Evolutionary conservation across 768 basidiomycete genomes (phyloP).

Genomic region (Hemileccinum impolitum): DNA sequence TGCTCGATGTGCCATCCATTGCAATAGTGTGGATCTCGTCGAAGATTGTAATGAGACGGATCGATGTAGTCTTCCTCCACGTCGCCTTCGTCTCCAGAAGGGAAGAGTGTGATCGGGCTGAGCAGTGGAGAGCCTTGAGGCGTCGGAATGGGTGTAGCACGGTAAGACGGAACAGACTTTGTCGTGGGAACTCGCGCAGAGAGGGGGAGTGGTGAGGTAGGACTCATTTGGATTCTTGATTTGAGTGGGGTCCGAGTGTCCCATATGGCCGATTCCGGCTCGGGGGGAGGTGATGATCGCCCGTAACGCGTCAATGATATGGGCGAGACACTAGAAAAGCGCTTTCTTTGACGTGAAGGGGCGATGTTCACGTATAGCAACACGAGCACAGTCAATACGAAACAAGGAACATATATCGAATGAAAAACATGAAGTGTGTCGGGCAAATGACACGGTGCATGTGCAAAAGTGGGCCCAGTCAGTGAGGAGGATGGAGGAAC

Average conservation of each 20-base stretch:
- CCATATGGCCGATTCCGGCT: slow-evolving; percentile 39
- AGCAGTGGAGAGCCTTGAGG: slow-evolving; percentile 40
- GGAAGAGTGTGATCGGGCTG: slow-evolving; percentile 34
- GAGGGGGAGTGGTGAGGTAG: slow-evolving; percentile 35
- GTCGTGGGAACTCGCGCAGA: slow-evolving; percentile 41
- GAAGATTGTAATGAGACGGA: slow-evolving; percentile 46
- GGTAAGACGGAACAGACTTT: slow-evolving; percentile 35
- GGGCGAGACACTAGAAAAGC: slow-evolving; percentile 25
- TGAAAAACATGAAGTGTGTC: slow-evolving; percentile 60
- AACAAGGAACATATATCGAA: slow-evolving; percentile 59
- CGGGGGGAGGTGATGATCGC: slow-evolving; percentile 20
- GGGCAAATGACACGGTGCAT: slow-evolving; percentile 77
- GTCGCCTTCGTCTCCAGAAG: slow-evolving; percentile 45
- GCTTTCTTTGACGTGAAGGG: slow-evolving; percentile 14
- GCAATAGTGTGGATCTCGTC: slow-evolving; percentile 34
- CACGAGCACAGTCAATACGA: slow-evolving; percentile 49
- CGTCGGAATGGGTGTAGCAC: slow-evolving; percentile 35
- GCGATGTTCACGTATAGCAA: slow-evolving; percentile 45
- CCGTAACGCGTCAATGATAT: slow-evolving; percentile 33
- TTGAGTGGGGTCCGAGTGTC: slow-evolving; percentile 43
- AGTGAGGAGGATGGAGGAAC: slow-evolving; percentile 35
- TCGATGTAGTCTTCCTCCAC: slow-evolving; percentile 42
- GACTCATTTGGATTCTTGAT: slow-evolving; percentile 36
- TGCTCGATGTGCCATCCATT: slow-evolving; percentile 31
- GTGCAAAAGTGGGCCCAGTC: slow-evolving; percentile 46